Percentiles rank a stretch among this genome's conserved stretches.
These are phyloP conservation scores for Wickerhamomyces rabaulensis DNA, from an alignment of 805 yeast genomes.

Conservation along the genomic window DNA sequence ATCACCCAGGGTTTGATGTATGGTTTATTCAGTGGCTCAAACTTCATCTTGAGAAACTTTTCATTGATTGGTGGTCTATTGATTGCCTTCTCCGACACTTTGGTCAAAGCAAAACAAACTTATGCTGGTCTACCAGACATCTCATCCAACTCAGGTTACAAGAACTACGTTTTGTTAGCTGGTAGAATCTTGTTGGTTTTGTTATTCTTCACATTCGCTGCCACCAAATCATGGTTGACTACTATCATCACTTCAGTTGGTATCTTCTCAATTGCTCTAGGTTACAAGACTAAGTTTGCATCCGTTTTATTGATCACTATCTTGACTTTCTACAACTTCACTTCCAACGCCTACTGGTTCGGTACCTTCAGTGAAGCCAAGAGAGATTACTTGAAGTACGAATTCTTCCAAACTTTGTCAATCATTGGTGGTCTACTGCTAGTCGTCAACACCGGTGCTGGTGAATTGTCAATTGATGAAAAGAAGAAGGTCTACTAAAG, in stretches of 20 bases:
- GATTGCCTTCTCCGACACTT: slow-evolving; percentile 80
- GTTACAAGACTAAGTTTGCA: slow-evolving; percentile 87
- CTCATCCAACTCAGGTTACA: slow-evolving; percentile 59
- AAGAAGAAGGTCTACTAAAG: slow-evolving; percentile 83
- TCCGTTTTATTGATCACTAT: slow-evolving; percentile 67
- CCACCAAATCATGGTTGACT: slow-evolving; percentile 66
- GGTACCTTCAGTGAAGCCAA: slow-evolving; percentile 56
- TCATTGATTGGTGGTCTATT: slow-evolving; percentile 90
- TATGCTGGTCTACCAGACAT: slow-evolving; percentile 42
- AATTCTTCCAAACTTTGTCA: slow-evolving; percentile 89
- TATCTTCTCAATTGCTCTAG: slow-evolving; percentile 74
- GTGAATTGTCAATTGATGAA: slow-evolving; percentile 87
- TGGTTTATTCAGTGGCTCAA: slow-evolving; percentile 77
- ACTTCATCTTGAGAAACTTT: slow-evolving; percentile 79
- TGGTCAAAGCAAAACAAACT: slow-evolving; percentile 68
- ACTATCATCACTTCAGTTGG: slow-evolving; percentile 67
- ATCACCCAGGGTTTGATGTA: slow-evolving; percentile 81
- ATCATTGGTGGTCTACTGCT: slow-evolving; percentile 91
- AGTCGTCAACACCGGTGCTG: slow-evolving; percentile 95
- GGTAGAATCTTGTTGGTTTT: slow-evolving; percentile 85
- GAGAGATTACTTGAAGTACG: slow-evolving; percentile 87
- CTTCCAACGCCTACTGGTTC: slow-evolving; percentile 87
- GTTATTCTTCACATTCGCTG: slow-evolving; percentile 78
- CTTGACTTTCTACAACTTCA: slow-evolving; percentile 68
- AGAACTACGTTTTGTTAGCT: slow-evolving; percentile 77